phyloP scores from a whole-genome alignment of 2,329 filamentous ascomycete species.

The Calonectria hongkongensis region DNA sequence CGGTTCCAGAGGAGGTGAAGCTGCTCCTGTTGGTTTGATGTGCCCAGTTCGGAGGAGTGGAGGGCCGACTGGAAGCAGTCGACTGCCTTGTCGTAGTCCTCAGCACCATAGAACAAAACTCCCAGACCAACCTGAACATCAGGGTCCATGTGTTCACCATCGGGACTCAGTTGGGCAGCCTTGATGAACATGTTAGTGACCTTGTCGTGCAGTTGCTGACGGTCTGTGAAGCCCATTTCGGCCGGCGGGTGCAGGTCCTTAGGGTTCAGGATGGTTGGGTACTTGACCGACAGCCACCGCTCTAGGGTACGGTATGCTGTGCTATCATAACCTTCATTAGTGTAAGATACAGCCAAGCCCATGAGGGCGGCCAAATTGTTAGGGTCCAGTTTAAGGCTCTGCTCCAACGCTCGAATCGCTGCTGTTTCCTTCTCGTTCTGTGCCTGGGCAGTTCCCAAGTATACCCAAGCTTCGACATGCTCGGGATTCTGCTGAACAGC shows the following conservation, averaged over 20 bases:
- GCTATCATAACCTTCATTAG: conserved; percentile 98
- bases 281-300: conserved; percentile 97
- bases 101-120: conserved; percentile 97
- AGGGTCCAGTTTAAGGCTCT: conserved; percentile 90
- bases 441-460: conserved; percentile 92
- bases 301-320: conserved; percentile 97
- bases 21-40: conserved; percentile 88
- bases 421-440: conserved; percentile 99
- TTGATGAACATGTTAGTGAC: conserved; percentile 94
- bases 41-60: conserved; percentile 87
- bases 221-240: conserved; percentile 96
- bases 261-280: conserved; percentile 86
- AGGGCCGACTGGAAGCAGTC: conserved; percentile 98
- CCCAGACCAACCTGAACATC: conserved; percentile 98
- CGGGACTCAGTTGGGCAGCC: conserved; percentile 92
- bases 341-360: conserved; percentile 97
- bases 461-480: conserved; percentile 95
- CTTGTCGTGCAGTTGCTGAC: conserved; percentile 90
- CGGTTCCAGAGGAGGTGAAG: conserved; percentile 98
- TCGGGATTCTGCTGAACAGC: conserved; percentile 92
- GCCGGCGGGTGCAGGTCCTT: conserved; percentile 82
- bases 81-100: conserved; percentile 98
- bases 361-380: conserved; percentile 93
- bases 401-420: conserved; percentile 94
- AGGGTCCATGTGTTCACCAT: conserved; percentile 96